Base-by-base conservation (phyloP, 2,329 filamentous ascomycete genomes). In the Calycina herbarum region DNA sequence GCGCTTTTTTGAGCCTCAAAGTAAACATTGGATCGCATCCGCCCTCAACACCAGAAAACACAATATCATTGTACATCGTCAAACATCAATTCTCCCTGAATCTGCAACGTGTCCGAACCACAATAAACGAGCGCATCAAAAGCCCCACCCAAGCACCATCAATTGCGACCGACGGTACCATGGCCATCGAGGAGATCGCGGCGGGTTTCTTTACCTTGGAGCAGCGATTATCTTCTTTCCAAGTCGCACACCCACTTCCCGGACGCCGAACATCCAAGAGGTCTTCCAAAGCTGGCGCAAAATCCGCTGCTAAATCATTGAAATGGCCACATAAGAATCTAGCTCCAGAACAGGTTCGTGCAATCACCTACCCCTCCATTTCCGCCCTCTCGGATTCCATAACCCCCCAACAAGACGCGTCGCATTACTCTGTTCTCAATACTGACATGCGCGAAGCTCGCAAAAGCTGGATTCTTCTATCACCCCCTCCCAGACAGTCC, bases 401-500 rank as follows among this genome's bases (percentile, higher is more conserved):
- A 8, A 27, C 3, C 48, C 48, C 2, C 20, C 20, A 27, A 10
- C 20, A 54, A 27, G 20, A 54, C 48, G 48, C 48, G 48, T 54
- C 20, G 48, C 45, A 51, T 24, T 24, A 11, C 20, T 24, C 10
- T 51, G 2, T 27, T 59, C 15, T 42, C 67, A 29, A 17, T 61
- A 35, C 69, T 74, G 42, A 73, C 62, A 64, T 13, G 59, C 40
- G 54, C 59, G 57, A 75, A 97, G 91, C 89, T 99, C 73, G 94
- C 95, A 4, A 88, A 86, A 74, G 94, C 95, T 64, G 95, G 95
- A 45, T 97, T 99, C 80, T 95, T 90, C 79, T 98, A 92, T 79
- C 86, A 89, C 67, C 94, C 95, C 1, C 87, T 86, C 15, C 82
- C 86, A 61, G 84, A 86, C 58, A 91, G 88, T 74, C 89, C 89